Evolutionary conservation across 176 grass and related monocot species (phyloP), one percentile per base, ranked within the genome.

Genomic region (Melocanna baccifera): DNA sequence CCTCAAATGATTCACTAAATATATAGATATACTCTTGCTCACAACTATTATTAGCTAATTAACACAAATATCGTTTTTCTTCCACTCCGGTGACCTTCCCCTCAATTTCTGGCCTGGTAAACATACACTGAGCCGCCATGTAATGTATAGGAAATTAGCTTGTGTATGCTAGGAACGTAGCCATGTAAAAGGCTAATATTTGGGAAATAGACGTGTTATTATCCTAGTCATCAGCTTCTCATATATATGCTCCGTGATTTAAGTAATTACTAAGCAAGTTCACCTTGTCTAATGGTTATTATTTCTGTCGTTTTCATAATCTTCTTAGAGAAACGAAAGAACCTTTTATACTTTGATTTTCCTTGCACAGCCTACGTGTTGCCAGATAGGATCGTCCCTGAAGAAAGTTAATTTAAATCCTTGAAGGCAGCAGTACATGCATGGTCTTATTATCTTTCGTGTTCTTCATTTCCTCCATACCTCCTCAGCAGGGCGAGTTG

Each of bases 221-320:
- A 12, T 58, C 9, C 51, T 4, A 36, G 42, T 32, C 55, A 64
- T 32, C 55, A 64, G 37, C 43, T 23, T 63, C 8, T 47, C 7
- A 8, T 4, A 53, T 9, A 39, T 57, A 62, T 16, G 53, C 41
- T 23, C 12, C 40, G 52, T 10, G 65, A 86, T 78, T 53, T 75
- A 40, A 62, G 22, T 47, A 73, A 73, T 30, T 40, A 71, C 10
- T 43, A 85, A 62, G 46, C n/a, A 86, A 80, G 8, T 0, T 53
- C 34, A 73, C 3, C 77, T 23, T 73, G 69, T 2, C 36, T 58
- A 14, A 12, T 47, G 48, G 36, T 18, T 81, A 75, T 58, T 76
- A 58, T 61, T 82, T 7, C 25, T 0, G 39, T 76, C 78, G 9
- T n/a, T 82, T 68, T 87, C 70, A 30, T 76, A 10, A 82, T 82